These are phyloP conservation scores for Helicostylum pulchrum DNA, from an alignment of 192 early-diverging fungal genomes.

Conservation along the genomic window DNA sequence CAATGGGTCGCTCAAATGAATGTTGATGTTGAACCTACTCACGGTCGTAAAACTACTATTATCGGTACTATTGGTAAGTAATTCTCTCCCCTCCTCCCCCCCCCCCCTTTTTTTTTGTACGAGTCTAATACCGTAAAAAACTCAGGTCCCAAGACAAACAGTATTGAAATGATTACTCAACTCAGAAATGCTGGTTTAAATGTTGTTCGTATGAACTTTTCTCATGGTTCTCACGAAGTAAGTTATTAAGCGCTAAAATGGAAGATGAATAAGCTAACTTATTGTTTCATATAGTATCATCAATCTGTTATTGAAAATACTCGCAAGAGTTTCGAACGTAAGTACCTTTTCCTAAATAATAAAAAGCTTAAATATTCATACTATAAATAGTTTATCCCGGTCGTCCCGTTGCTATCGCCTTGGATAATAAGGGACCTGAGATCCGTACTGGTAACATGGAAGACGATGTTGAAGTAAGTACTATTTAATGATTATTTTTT, in stretches of 20 bases:
- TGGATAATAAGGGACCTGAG: conserved; percentile 87
- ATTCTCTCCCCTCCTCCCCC: too few relatives aligned
- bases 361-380: too few relatives aligned
- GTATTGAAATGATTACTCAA: conserved; percentile 69
- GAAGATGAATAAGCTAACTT: too few relatives aligned
- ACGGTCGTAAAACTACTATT: conserved; percentile 75
- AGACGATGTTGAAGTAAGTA: conserved; percentile 62
- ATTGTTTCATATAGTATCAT: conserved; percentile 47
- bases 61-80: conserved; percentile 72
- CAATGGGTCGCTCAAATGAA: conserved; percentile 69
- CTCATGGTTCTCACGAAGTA: conserved; percentile 58
- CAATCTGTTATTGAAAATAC: conserved; percentile 59
- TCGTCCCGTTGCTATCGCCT: conserved; percentile 67
- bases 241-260: too few relatives aligned
- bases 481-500: neutral
- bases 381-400: conserved; percentile 39
- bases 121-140: neutral
- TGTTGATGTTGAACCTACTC: conserved; percentile 55
- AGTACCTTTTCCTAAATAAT: conserved; percentile 14
- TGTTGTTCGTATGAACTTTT: conserved; percentile 79
- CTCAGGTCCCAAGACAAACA: conserved; percentile 71
- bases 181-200: conserved; percentile 79
- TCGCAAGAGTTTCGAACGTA: conserved; percentile 44
- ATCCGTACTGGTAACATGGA: conserved; percentile 83
- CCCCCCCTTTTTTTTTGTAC: neutral